Evolutionary conservation across 805 yeast species (phyloP), one percentile per base, ranked within the genome.

Genomic region (Helenozyma rhizophorensis): DNA sequence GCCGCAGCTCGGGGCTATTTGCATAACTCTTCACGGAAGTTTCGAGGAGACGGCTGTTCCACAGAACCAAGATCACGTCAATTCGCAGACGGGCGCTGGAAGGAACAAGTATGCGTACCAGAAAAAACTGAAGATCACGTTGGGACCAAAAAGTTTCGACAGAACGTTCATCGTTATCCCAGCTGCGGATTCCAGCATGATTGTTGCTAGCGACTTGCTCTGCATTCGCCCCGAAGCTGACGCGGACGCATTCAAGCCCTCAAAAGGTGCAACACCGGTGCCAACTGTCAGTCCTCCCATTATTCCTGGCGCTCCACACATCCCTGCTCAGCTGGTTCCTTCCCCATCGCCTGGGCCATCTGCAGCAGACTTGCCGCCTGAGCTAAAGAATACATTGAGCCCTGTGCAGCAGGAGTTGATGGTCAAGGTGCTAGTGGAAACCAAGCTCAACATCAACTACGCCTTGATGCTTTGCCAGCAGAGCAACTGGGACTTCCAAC

Each of bases 201-300:
- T 87, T n/a, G 78, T 93, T 19, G 96, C 95, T 11, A 82, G 94
- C 21, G 98, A 93, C 58, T 56, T 85, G 53, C 65, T 93, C 32
- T 68, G 78, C 11, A 60, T 93, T 3, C 76, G 50, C 14, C 31
- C 41, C 3, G 42, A 36, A 21, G 40, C 41, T 10, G 40, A 35
- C 16, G 30, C 45, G 0, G 47, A 39, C 4, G 50, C 37, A 2
- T 43, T 41, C 37, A 31, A 26, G 26, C 31, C 36, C 51, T 10
- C 46, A 48, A 4, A 31, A 18, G 13, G 30, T n/a, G 26, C 26
- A 13, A 25, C 22, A 2, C 30, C 33, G 6, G 21, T 30, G 14
- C 33, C 30, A 13, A 14, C 23, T 12, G 22, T 27, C 14, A 25
- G 29, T n/a, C 15, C 14, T 19, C 39, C 27, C 8, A 14, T 23